phyloP scores from a whole-genome alignment of 2,329 filamentous ascomycete species.

The Fusarium scirpi region DNA sequence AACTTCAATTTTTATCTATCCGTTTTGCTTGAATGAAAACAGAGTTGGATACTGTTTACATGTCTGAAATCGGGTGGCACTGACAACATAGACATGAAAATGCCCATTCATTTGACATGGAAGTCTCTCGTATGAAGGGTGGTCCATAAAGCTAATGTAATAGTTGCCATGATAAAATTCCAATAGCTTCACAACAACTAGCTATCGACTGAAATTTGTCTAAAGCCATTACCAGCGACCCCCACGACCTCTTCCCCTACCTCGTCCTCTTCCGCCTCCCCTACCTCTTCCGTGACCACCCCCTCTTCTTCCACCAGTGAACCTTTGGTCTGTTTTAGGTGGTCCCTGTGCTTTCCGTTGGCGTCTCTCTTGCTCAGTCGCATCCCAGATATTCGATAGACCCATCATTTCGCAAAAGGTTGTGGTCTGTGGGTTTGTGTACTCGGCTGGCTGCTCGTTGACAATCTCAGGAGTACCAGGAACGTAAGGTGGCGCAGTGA shows the following conservation, averaged over 20 bases:
- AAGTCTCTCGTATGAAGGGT: not conserved
- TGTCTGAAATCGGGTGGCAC: not conserved
- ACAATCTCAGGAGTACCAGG: slow-evolving; percentile 67
- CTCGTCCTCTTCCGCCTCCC: slow-evolving; percentile 50
- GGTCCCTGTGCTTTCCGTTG: slow-evolving; percentile 70
- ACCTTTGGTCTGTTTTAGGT: slow-evolving; percentile 54
- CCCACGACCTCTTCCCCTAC: slow-evolving; percentile 43
- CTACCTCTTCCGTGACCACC: slow-evolving; percentile 52
- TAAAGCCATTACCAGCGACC: slow-evolving; percentile 34
- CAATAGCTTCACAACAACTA: not conserved
- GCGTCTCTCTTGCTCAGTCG: slow-evolving; percentile 76
- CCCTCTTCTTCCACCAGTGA: slow-evolving; percentile 54
- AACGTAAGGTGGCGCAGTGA: slow-evolving; percentile 80
- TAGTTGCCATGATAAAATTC: not conserved
- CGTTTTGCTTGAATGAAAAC: not conserved
- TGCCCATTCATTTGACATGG: not conserved
- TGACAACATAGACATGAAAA: not conserved
- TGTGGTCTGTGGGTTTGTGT: slow-evolving; percentile 88
- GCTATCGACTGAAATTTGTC: not conserved
- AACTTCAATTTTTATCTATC: not conserved
- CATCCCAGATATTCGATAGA: slow-evolving; percentile 80
- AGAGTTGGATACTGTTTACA: not conserved
- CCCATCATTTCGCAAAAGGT: slow-evolving; percentile 82
- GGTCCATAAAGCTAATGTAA: not conserved
- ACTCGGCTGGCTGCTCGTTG: slow-evolving; percentile 77